Percentiles rank a stretch among this genome's conserved stretches.
Evolutionary conservation across 1,284 basidiomycete species (phyloP).

Genomic region (Leccinum subrobustum): DNA sequence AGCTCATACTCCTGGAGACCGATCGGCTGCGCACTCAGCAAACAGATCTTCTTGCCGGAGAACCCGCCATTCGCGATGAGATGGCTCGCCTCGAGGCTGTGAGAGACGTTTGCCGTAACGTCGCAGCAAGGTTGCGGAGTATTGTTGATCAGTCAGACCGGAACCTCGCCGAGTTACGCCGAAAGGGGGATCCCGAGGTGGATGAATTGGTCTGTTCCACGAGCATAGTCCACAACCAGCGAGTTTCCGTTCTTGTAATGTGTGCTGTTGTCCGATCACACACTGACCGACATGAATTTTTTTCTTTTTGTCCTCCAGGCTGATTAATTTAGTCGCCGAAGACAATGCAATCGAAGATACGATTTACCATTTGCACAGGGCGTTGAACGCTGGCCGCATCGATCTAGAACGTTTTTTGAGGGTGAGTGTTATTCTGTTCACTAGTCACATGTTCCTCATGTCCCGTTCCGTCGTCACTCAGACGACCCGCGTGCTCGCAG

Average conservation of each 20-base stretch:
- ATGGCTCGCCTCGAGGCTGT: constrained; percentile 94
- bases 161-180: constrained; percentile 67
- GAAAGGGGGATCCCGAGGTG: constrained; percentile 79
- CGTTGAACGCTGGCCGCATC: constrained; percentile 87
- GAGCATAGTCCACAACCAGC: constrained; percentile 97
- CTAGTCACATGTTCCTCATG: constrained; percentile 26
- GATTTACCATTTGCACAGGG: constrained; percentile 94
- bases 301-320: constrained; percentile 44
- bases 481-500: constrained; percentile 84
- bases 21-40: constrained; percentile 79
- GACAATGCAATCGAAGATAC: constrained; percentile 99
- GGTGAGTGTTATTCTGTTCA: constrained; percentile 46
- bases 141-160: constrained; percentile 66
- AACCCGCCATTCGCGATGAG: constrained; percentile 93
- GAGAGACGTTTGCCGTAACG: constrained; percentile 84
- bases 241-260: constrained; percentile 35
- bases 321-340: constrained; percentile 95
- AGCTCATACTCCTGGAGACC: constrained; percentile 66
- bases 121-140: constrained; percentile 63
- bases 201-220: constrained; percentile 94
- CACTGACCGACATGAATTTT: constrained; percentile 12
- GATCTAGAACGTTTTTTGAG: constrained; percentile 92
- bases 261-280: constrained; percentile 3
- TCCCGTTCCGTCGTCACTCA: constrained; percentile 35
- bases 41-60: constrained; percentile 82